Base-by-base conservation (phyloP, 306 rosid species). In the Quercus wislizeni region DNA sequence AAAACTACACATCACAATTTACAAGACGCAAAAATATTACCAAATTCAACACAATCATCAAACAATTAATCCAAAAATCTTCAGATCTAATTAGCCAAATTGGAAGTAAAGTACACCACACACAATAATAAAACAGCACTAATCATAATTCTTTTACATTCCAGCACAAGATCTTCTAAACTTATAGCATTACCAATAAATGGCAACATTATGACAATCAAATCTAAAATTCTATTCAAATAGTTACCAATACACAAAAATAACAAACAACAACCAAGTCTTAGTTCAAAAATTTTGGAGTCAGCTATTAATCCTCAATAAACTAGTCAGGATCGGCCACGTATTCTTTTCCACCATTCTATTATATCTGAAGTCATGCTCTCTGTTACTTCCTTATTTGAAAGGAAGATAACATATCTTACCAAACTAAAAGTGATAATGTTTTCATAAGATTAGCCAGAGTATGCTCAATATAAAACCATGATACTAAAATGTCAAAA, bases 401-500 rank as follows among this genome's bases (percentile, higher is more conserved):
- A 7, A 38, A 38, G 46, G 11, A 38, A 7, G 46, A 38, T 49
- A 3, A 49, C 54, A 49, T 49, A 49, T 49, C 54, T 49, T 49
- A 49, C 23, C 5, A 15, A 74, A 7, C 68, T 33, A 58, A 74
- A 74, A 52, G 54, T 31, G 56, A 78, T 79, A 46, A 86, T 88
- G 89, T 84, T 74, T 87, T 84, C 41, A 81, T 98, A 72, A 97
- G 99, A 81, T 91, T 97, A 68, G 90, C 96, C 78, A 33, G 31
- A 65, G 8, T 6, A 7, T 18, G 71, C 2, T 65, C 46, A 33
- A 9, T 6, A 18, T 21, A 19, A 65, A 19, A 19, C 23, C 71
- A 33, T 7, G 71, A 33, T 17, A 33, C 35, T 31, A 65, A 65
- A 27, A 23, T 68, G 52, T 13, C n/a, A 27, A 79, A 15, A 52